A percentile compares a stretch with the other conserved stretches of the same genome.
phyloP scores from a whole-genome alignment of 495 filamentous ascomycete species.

The Podospora australis region DNA sequence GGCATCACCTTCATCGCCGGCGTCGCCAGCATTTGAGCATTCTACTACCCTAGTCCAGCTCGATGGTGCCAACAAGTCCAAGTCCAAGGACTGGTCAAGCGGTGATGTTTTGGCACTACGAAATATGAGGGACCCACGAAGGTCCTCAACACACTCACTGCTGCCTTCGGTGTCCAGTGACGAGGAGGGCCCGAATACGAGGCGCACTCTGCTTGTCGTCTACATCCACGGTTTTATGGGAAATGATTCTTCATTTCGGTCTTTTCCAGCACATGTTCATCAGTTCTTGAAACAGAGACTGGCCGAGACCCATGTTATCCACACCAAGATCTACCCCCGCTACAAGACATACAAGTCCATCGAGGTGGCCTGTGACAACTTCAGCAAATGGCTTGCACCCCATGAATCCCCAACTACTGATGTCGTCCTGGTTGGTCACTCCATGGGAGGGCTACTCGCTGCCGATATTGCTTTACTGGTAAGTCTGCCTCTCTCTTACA shows the following conservation, averaged over 20 bases:
- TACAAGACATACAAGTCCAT: conserved; percentile 79
- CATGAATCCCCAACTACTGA: conserved; percentile 71
- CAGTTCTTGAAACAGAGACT: conserved; percentile 62
- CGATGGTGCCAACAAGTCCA: too few relatives aligned
- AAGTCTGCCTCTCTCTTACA: conserved; percentile 3
- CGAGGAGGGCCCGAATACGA: conserved; percentile 43
- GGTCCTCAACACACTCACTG: conserved; percentile 59
- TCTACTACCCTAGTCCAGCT: not conserved
- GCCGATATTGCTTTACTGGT: conserved; percentile 70
- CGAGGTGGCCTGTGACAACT: conserved; percentile 66
- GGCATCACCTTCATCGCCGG: not conserved
- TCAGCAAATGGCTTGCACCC: conserved; percentile 75
- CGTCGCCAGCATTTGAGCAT: not conserved
- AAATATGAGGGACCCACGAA: conserved; percentile 46
- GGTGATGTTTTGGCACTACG: not conserved
- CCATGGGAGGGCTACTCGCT: conserved; percentile 79
- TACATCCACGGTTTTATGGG: conserved; percentile 96
- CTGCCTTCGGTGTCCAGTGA: conserved; percentile 39
- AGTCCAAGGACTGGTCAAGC: too few relatives aligned
- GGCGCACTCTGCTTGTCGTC: conserved; percentile 56
- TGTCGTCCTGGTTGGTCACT: conserved; percentile 79
- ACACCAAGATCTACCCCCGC: conserved; percentile 86
- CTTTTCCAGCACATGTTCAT: conserved; percentile 84
- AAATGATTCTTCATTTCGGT: conserved; percentile 78
- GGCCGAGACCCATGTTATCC: conserved; percentile 67